A percentile compares a stretch with the other conserved stretches of the same genome.
phyloP scores from a whole-genome alignment of 164 flowering plant genomes.

The Santalum album region DNA sequence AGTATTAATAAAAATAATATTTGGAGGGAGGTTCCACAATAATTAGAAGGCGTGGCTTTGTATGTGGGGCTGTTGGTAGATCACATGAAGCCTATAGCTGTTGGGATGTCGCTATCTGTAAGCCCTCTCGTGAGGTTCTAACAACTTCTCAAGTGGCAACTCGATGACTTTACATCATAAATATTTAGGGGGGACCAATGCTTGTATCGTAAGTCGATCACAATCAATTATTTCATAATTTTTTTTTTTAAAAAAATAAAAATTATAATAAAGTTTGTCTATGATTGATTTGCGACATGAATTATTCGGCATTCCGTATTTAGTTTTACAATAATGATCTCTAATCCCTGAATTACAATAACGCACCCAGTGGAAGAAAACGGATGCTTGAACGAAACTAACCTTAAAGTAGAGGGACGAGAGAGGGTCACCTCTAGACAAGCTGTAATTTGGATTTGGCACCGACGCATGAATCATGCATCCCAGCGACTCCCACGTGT shows the following conservation, averaged over 20 bases:
- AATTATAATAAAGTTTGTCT: too few relatives aligned
- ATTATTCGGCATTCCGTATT: too few relatives aligned
- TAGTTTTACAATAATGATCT: too few relatives aligned
- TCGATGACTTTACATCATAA: background rate
- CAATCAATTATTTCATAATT: too few relatives aligned
- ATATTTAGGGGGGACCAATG: too few relatives aligned
- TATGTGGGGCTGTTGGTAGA: background rate
- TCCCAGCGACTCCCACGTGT: constrained; percentile 50
- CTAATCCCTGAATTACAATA: too few relatives aligned
- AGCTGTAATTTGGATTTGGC: constrained; percentile 26
- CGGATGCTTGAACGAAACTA: background rate
- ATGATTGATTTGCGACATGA: too few relatives aligned
- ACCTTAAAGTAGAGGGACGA: constrained; percentile 41
- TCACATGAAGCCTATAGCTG: background rate
- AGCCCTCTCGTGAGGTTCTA: background rate
- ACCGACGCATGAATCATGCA: constrained; percentile 55
- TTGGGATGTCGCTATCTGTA: background rate
- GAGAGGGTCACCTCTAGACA: constrained; percentile 16
- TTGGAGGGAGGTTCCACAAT: background rate
- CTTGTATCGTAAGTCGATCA: too few relatives aligned
- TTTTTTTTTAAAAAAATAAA: too few relatives aligned
- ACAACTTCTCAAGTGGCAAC: too few relatives aligned
- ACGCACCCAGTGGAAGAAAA: too few relatives aligned
- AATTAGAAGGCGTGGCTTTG: background rate
- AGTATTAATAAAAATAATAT: too few relatives aligned